Evolutionary conservation across 2,329 filamentous ascomycete species (phyloP), one percentile per base, ranked within the genome.

Genomic region (Sodiomyces alkalinus): DNA sequence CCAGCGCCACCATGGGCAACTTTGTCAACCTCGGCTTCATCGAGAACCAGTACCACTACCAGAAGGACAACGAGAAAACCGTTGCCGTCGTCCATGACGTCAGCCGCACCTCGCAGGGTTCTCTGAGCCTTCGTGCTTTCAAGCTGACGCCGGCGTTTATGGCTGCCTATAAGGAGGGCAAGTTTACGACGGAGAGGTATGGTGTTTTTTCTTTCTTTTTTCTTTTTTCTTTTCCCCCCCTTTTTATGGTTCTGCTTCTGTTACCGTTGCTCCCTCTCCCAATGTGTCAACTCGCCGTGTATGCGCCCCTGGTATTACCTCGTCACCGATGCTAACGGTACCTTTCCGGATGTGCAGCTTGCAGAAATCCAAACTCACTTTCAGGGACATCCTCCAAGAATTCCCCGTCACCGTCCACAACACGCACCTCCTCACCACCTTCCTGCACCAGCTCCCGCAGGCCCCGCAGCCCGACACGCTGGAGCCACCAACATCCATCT

Each of bases 11-110:
- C 55, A 92, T 98, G 81, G 90, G 90, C 56, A 96, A 93, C 67
- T 96, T 96, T 45, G 69, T 96, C 65, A 94, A 86, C 64, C 56
- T 80, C 50, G 81, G 79, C 64, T 86, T 93, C 51, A 81, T 98
- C 56, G 90, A 98, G 69, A 98, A 96, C 64, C 86, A 94, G 58
- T 85, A 75, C 60, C 80, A 86, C 63, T 96, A 93, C 65, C 90
- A 98, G 65, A 90, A 82, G 56, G 82, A 92, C 45, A 92, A 93
- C 53, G 82, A 90, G 57, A 68, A 71, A 54, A 85, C 81, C 6
- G 74, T 94, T 24, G 83, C 83, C 26, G 67, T 98, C 31, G 82
- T 98, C 20, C 86, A 96, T 58, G 90, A 98, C 51, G 81, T 92
- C 42, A 92, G 82, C 70, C 74, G 86, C 55, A 94, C 85, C 55